A percentile compares a stretch with the other conserved stretches of the same genome.
Conservation (phyloP, 306 rosid genomes). For the Cicer pinnatifidum region DNA sequence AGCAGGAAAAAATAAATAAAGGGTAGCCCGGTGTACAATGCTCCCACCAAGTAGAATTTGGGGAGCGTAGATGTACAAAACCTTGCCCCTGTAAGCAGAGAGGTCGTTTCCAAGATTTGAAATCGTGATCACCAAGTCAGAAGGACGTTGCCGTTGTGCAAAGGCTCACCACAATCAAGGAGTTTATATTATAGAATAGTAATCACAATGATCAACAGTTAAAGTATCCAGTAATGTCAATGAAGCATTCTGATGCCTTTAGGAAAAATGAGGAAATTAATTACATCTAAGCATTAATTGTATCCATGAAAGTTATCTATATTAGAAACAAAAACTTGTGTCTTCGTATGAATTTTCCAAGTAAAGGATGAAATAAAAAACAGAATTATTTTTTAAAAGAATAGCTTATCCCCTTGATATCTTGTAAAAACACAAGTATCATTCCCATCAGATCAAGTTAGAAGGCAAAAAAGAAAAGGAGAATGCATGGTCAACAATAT, state of each 20-base stretch:
- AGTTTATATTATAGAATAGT: conserved; percentile 10
- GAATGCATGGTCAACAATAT: not conserved
- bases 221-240: conserved; percentile 21
- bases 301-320: conserved; percentile 3
- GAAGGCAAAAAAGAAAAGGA: conserved; percentile 16
- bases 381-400: not conserved
- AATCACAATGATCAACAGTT: conserved; percentile 9
- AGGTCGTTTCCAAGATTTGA: conserved; percentile 1
- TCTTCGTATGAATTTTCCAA: not conserved
- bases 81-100: not conserved
- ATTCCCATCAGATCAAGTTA: conserved; percentile 15
- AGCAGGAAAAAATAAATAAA: not conserved
- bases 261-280: not conserved
- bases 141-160: not conserved
- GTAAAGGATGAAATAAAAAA: conserved; percentile 3
- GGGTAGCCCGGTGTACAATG: not conserved
- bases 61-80: not conserved
- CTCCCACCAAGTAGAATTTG: conserved; percentile 7
- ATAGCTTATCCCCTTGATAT: not conserved
- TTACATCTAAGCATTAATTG: conserved; percentile 5
- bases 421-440: not conserved
- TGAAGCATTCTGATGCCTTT: conserved; percentile 4
- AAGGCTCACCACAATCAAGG: conserved; percentile 9
- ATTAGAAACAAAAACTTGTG: not conserved
- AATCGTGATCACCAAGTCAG: not conserved